phyloP scores from a whole-genome alignment of 768 basidiomycete genomes.

The Mycena venus region DNA sequence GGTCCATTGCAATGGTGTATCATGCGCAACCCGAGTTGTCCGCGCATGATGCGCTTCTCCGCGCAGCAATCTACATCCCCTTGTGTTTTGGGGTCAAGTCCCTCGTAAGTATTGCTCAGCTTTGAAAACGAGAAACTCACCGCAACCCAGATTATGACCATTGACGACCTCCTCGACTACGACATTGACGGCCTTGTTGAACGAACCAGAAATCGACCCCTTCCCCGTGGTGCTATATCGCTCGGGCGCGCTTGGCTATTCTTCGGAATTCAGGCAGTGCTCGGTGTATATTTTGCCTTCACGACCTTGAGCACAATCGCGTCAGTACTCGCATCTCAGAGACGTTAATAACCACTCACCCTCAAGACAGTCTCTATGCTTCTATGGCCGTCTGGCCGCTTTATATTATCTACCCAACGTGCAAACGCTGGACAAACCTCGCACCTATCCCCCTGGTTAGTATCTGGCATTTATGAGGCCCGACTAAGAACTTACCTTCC shows the following conservation, averaged over 20 bases:
- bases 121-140: neutral
- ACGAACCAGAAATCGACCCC: constrained; percentile 39
- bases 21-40: constrained; percentile 38
- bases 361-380: constrained; percentile 29
- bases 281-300: constrained; percentile 36
- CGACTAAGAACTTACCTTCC: neutral
- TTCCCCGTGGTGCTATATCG: constrained; percentile 45
- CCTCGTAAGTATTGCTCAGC: constrained; percentile 31
- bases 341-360: neutral
- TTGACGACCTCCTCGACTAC: constrained; percentile 45
- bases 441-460: neutral
- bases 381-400: constrained; percentile 21
- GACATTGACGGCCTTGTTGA: constrained; percentile 44
- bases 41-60: constrained; percentile 26
- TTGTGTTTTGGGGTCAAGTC: constrained; percentile 47
- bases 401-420: neutral
- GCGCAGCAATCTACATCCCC: constrained; percentile 40
- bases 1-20: constrained; percentile 48
- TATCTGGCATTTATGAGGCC: constrained; percentile 13
- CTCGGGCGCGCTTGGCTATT: constrained; percentile 43
- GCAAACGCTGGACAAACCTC: neutral
- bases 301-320: constrained; percentile 32
- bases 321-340: constrained; percentile 5
- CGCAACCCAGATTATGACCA: constrained; percentile 44
- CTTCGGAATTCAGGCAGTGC: constrained; percentile 37